Evolutionary conservation across 2,329 filamentous ascomycete species (phyloP).

Genomic region (Fusarium buharicum): DNA sequence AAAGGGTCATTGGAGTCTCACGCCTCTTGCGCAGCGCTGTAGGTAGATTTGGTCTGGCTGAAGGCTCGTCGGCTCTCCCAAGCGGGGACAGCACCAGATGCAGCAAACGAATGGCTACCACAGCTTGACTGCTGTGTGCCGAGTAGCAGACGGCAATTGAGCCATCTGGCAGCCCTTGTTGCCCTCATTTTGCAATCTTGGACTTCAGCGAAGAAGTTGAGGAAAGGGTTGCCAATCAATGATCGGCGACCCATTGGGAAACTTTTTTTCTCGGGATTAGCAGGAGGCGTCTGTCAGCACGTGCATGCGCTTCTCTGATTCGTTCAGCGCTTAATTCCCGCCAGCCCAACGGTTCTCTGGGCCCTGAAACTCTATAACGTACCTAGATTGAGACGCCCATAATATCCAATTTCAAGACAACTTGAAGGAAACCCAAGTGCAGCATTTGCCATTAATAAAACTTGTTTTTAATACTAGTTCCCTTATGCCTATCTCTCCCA

Average conservation of each 20-base stretch:
- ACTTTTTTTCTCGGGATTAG: slow-evolving; percentile 47
- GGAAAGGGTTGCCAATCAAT: slow-evolving; percentile 44
- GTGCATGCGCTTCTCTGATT: slow-evolving; percentile 35
- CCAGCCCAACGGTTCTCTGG: slow-evolving; percentile 12
- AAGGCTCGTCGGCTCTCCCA: slow-evolving; percentile 48
- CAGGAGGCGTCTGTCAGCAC: slow-evolving; percentile 41
- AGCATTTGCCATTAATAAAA: not conserved
- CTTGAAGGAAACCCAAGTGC: not conserved
- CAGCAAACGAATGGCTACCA: slow-evolving; percentile 44
- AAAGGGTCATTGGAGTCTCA: slow-evolving; percentile 40
- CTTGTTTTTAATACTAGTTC: slow-evolving; percentile 1
- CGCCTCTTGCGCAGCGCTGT: slow-evolving; percentile 56
- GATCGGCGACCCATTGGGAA: slow-evolving; percentile 41
- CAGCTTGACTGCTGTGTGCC: slow-evolving; percentile 45
- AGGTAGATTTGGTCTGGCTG: slow-evolving; percentile 47
- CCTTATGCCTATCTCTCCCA: slow-evolving; percentile 6
- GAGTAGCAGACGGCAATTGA: slow-evolving; percentile 52
- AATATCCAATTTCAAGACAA: not conserved
- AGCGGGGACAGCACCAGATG: slow-evolving; percentile 37
- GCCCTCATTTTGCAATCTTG: slow-evolving; percentile 53
- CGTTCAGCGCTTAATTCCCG: slow-evolving; percentile 29
- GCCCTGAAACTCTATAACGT: too few relatives aligned
- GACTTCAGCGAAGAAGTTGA: slow-evolving; percentile 43
- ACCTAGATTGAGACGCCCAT: not conserved
- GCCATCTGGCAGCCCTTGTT: slow-evolving; percentile 54